Evolutionary conservation across 768 basidiomycete genomes (phyloP), one percentile per base, ranked within the genome.

Genomic region (Kwoniella botswanensis): DNA sequence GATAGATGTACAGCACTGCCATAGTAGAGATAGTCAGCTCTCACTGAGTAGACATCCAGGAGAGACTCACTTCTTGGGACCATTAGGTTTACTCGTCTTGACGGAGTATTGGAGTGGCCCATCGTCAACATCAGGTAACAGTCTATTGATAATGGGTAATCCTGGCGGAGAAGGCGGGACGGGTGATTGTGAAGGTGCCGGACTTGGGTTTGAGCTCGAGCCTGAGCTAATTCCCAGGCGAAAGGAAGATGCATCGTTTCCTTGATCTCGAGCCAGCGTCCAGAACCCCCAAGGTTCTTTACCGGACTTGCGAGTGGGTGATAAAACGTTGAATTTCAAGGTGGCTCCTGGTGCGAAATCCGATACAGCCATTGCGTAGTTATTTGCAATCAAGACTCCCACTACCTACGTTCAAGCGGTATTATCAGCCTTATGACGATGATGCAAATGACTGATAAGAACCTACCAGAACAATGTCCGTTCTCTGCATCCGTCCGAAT

Each of bases 281-380:
- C 92, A 92, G 18, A 86, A 86, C 10, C 92, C 92, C 92, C 92
- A 94, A 1, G 89, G 87, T 55, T 88, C 86, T 2, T 89, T 88
- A 41, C 77, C 76, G 67, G 83, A 86, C 2, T 87, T 83, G 42
- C 50, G 18, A 13, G 35, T 24, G 18, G 83, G 72, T 3, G 87
- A 83, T 77, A 88, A 89, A 13, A 92, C 89, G 70, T 91, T 90
- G 85, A 93, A 93, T 2, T 63, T 72, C 56, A 76, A 43, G 26
- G 74, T 72, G 15, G 71, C 70, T 2, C 70, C 52, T 13, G 68
- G 75, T 4, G 71, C 64, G 46, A 63, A 74, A 26, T 75, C 46
- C 18, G 90, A 90, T 46, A 93, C 91, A 73, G 92, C 90, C 26
- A 92, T 83, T 0, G 88, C 92, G 82, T 91, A 91, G 64, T 91